A percentile compares a stretch with the other conserved stretches of the same genome.
These are phyloP conservation scores for Aspergillus japonicus DNA, from an alignment of 2,329 filamentous ascomycete species.

Conservation along the genomic window DNA sequence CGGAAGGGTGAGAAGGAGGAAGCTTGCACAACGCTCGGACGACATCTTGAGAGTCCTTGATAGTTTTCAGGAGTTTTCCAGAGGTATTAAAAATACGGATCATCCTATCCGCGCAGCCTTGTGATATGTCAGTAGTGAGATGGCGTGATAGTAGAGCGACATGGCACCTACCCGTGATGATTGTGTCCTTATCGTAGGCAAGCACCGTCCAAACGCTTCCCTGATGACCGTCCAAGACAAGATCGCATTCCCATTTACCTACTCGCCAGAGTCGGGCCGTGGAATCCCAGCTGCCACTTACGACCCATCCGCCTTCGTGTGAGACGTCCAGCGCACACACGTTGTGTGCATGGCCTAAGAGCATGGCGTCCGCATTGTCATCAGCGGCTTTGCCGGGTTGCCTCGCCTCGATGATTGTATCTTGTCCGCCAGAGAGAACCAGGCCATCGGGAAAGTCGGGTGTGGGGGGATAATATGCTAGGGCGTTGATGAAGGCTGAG, in stretches of 20 bases:
- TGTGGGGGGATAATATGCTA: constrained; percentile 73
- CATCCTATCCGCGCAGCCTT: constrained; percentile 80
- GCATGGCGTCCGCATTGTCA: constrained; percentile 78
- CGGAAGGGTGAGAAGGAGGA: constrained; percentile 71
- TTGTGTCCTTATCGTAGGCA: constrained; percentile 72
- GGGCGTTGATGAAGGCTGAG: constrained; percentile 80
- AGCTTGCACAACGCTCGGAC: constrained; percentile 85
- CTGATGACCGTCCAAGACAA: constrained; percentile 71
- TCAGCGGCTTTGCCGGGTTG: constrained; percentile 64
- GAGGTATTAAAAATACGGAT: constrained; percentile 76
- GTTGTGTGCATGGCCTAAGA: constrained; percentile 84
- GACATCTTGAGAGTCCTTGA: constrained; percentile 73
- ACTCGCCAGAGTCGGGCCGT: constrained; percentile 83
- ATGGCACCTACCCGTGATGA: constrained; percentile 64
- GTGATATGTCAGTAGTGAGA: constrained; percentile 17
- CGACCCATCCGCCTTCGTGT: constrained; percentile 68
- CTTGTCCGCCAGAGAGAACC: constrained; percentile 83
- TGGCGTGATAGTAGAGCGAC: background rate
- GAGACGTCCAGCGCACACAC: constrained; percentile 83
- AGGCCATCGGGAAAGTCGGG: constrained; percentile 71
- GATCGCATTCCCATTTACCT: constrained; percentile 77
- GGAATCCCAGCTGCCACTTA: constrained; percentile 93
- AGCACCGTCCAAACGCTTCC: constrained; percentile 90
- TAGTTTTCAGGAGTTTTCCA: constrained; percentile 62
- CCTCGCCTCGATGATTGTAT: constrained; percentile 88